phyloP scores from a whole-genome alignment of 352 stramenopile species.

The Phytophthora sp. region DNA sequence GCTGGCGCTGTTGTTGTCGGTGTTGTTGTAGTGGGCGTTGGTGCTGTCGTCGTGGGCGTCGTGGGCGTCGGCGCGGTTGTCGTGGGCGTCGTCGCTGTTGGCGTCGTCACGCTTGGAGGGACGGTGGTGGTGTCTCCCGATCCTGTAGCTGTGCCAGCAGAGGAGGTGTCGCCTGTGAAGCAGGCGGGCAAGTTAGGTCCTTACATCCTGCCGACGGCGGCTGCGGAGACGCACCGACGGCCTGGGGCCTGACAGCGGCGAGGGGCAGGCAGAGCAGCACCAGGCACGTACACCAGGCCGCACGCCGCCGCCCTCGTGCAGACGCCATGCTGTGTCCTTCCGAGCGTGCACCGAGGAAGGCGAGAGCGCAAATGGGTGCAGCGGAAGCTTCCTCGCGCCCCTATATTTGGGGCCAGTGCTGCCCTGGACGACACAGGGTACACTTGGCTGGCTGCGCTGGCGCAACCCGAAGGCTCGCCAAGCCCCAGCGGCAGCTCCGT shows the following conservation, averaged over 20 bases:
- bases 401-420: slow-evolving; percentile 9
- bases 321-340: neutral
- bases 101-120: neutral
- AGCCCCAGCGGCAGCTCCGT: too few species aligned
- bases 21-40: neutral
- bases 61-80: neutral
- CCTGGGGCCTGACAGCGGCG: slow-evolving; percentile 3
- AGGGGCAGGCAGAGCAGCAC: slow-evolving; percentile 3
- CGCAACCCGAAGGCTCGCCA: too few species aligned
- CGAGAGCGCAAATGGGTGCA: too few species aligned
- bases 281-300: neutral
- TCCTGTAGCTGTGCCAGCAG: slow-evolving; percentile 5
- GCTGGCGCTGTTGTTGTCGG: too few species aligned
- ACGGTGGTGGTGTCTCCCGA: neutral
- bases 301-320: slow-evolving; percentile 1
- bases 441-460: neutral
- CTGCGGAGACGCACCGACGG: neutral
- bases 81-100: neutral
- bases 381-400: too few species aligned
- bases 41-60: neutral
- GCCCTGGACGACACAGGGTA: too few species aligned
- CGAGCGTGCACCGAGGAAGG: too few species aligned
- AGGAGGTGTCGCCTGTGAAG: slow-evolving; percentile 13
- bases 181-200: neutral
- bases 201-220: neutral